Conservation (phyloP, 352 stramenopile genomes). For the Plasmopara halstedii region DNA sequence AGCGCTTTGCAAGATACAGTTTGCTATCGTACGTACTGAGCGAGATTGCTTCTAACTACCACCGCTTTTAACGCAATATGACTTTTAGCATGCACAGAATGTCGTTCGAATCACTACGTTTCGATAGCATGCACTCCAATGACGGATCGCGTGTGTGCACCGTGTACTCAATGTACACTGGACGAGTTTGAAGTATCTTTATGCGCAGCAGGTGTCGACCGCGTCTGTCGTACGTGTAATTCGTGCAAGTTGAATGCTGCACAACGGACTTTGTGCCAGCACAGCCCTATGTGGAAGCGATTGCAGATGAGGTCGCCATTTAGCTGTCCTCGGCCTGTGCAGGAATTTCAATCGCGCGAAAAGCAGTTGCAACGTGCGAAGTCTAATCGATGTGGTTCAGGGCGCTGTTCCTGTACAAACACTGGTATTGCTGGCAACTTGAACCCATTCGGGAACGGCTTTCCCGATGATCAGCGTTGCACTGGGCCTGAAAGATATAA, state of each 20-base stretch:
- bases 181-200: conserved; percentile 65
- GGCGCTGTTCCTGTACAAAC: conserved; percentile 61
- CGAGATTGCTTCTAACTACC: conserved; percentile 1
- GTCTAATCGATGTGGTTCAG: conserved; percentile 63
- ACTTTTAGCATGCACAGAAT: conserved; percentile 68
- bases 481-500: conserved; percentile 55
- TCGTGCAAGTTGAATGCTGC: conserved; percentile 55
- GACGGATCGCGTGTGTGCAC: conserved; percentile 44
- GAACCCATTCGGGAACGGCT: conserved; percentile 69
- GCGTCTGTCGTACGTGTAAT: conserved; percentile 66
- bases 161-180: conserved; percentile 56
- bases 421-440: conserved; percentile 50
- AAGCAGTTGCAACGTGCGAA: conserved; percentile 52
- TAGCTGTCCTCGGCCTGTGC: conserved; percentile 44
- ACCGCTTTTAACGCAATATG: too few species aligned
- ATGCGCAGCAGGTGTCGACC: conserved; percentile 43
- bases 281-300: conserved; percentile 52
- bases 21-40: conserved; percentile 62
- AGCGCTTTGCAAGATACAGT: conserved; percentile 43
- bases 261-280: conserved; percentile 45
- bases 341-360: conserved; percentile 57
- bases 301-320: conserved; percentile 60
- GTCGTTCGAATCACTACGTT: conserved; percentile 38
- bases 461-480: conserved; percentile 56
- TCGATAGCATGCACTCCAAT: conserved; percentile 38